These are phyloP conservation scores for Neopestalotiopsis sp. DNA, from an alignment of 2,329 filamentous ascomycete species.

Conservation along the genomic window DNA sequence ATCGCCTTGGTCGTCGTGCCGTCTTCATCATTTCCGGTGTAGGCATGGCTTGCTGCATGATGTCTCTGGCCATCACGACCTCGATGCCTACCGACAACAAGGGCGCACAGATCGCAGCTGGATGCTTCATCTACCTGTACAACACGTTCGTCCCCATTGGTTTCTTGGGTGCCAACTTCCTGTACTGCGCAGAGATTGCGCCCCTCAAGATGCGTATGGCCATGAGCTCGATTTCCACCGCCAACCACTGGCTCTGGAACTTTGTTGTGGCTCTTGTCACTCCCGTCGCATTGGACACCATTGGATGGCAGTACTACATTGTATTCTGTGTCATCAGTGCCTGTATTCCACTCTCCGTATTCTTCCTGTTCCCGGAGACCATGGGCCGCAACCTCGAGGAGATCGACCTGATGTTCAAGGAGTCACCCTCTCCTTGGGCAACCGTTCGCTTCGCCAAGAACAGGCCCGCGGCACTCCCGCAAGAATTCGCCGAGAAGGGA, in stretches of 20 bases:
- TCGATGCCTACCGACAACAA: conserved; percentile 51
- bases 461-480: conserved; percentile 36
- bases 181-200: conserved; percentile 64
- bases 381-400: conserved; percentile 55
- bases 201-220: conserved; percentile 56
- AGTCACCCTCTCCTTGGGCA: conserved; percentile 41
- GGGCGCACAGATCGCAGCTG: conserved; percentile 54
- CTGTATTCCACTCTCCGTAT: conserved; percentile 49
- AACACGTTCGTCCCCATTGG: conserved; percentile 65
- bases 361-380: conserved; percentile 53
- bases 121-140: conserved; percentile 63
- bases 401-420: conserved; percentile 48
- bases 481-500: conserved; percentile 33
- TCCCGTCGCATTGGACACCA: conserved; percentile 51
- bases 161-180: conserved; percentile 63
- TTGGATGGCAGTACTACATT: conserved; percentile 58
- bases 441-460: conserved; percentile 44
- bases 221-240: conserved; percentile 61
- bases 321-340: conserved; percentile 52
- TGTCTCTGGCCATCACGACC: conserved; percentile 56
- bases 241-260: conserved; percentile 57
- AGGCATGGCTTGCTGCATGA: conserved; percentile 61
- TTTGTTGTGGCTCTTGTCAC: conserved; percentile 51
- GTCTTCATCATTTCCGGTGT: conserved; percentile 57
- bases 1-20: conserved; percentile 53